Base-by-base conservation (phyloP, 2,329 filamentous ascomycete species). In the Simplicillium aogashimaense region DNA sequence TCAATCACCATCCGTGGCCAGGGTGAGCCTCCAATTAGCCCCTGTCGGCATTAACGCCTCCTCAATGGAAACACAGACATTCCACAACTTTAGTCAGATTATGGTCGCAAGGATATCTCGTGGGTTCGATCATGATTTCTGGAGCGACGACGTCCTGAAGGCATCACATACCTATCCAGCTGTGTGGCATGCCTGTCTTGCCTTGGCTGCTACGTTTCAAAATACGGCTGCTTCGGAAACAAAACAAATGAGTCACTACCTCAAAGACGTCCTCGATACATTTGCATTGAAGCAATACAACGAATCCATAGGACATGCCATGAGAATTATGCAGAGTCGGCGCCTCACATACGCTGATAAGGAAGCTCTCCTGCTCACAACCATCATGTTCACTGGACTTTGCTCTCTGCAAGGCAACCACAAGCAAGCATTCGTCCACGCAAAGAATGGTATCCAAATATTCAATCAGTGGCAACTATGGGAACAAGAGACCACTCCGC, bases 261-360 rank as follows among this genome's bases (percentile, higher is more conserved):
- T n/a, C n/a, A n/a, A n/a, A n/a, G n/a, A n/a, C n/a, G n/a, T n/a
- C n/a, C n/a, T n/a, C n/a, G n/a, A 43, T 30, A 36, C 35, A 3
- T 47, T 45, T 37, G 44, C 43, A 2, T 34, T 47, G 11, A 29
- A 29, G 15, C 47, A 49, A n/a, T 43, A 45, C 12, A 46, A 39
- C 25, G 39, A 43, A 10, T 43, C 45, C 3, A 46, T 46, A 4
- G 20, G 37, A 3, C 38, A 42, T n/a, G 34, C 47, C 14, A 30
- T 47, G 2, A 16, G 18, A 28, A 45, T 47, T 17, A 41, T 31
- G 3, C 28, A 25, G 4, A 15, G 29, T 13, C 30, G 34, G 10
- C 20, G 29, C 15, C 38, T 46, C 3, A 37, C 33, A 1, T 37
- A 16, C 2, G 37, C 35, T 2, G 37, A 42, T 8, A 42, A 47